Base-by-base conservation (phyloP, 129 eudicot genomes). In the Flaveria brownii region DNA sequence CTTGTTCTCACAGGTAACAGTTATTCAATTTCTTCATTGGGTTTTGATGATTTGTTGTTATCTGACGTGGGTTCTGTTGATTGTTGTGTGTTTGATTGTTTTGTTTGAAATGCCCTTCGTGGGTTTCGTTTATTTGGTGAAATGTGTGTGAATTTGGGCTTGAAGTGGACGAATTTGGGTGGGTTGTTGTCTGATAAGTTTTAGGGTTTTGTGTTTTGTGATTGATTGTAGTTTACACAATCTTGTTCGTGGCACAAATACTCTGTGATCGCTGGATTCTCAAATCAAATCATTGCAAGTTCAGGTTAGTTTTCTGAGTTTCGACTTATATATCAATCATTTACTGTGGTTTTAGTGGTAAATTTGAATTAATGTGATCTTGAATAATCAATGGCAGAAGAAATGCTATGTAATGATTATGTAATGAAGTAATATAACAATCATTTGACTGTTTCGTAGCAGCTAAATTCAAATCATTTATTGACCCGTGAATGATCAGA, bases 261-360 rank as follows among this genome's bases (percentile, higher is more conserved):
- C 78, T 82, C 77, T 66, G 67, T 67, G 73, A 78, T 70, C 26
- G 87, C 84, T 66, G 85, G 90, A 41, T 77, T 85, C 72, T 82
- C 92, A 2, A 71, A 74, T 73, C 84, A 71, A 77, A 72, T 88
- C 74, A 70, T 77, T 77, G 97, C 98, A 65, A 86, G 87, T 85
- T 86, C 89, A 87, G 97, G 98, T 90, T 82, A 70, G 87, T 85
- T 79, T 0, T 71, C n/a, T 51, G 41, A 42, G 39, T n/a, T 20
- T 68, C 57, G 30, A 68, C 16, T 69, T 12, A 11, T 11, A 68
- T 47, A 33, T 68, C 14, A 5, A 67, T 17, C 52, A 30, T 16
- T 69, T 72, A 22, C 28, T 51, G 36, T 9, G 68, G 73, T 66
- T 76, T 36, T 42, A 43, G 22, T 26, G 3, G 76, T 28, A 68